A percentile compares a stretch with the other conserved stretches of the same genome.
Evolutionary conservation across 441 rosid species (phyloP).

Genomic region (Geranium incanum): DNA sequence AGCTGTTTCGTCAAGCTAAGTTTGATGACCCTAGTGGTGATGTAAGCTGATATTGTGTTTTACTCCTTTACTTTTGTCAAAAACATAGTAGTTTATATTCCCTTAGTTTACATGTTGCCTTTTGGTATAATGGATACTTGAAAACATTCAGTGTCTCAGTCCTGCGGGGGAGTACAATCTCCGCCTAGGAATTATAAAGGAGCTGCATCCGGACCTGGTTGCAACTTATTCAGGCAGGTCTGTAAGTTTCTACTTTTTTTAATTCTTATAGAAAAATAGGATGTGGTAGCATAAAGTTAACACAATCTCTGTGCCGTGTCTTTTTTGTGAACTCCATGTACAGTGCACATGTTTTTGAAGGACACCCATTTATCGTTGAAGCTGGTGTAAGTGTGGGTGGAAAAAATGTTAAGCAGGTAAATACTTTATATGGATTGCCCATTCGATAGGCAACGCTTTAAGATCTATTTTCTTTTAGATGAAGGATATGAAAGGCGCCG

Average conservation of each 20-base stretch:
- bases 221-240: conserved; percentile 98
- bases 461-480: neutral
- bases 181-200: conserved; percentile 95
- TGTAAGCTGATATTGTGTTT: conserved; percentile 42
- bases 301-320: conserved; percentile 5
- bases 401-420: conserved; percentile 87
- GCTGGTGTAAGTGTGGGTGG: conserved; percentile 98
- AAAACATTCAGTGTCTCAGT: conserved; percentile 71
- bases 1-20: conserved; percentile 96
- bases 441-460: neutral
- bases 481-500: neutral
- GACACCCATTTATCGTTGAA: conserved; percentile 95
- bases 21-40: conserved; percentile 94
- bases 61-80: conserved; percentile 5
- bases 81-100: neutral
- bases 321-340: conserved; percentile 22
- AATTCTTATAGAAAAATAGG: neutral
- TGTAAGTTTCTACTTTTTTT: conserved; percentile 13
- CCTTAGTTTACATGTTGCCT: neutral
- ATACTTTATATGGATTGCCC: conserved; percentile 14
- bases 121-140: conserved; percentile 2
- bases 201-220: conserved; percentile 97
- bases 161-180: conserved; percentile 99
- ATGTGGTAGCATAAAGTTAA: neutral
- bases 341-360: conserved; percentile 99